A percentile compares a stretch with the other conserved stretches of the same genome.
phyloP scores from a whole-genome alignment of 2,329 filamentous ascomycete genomes.

The Dactylellina cionopaga region DNA sequence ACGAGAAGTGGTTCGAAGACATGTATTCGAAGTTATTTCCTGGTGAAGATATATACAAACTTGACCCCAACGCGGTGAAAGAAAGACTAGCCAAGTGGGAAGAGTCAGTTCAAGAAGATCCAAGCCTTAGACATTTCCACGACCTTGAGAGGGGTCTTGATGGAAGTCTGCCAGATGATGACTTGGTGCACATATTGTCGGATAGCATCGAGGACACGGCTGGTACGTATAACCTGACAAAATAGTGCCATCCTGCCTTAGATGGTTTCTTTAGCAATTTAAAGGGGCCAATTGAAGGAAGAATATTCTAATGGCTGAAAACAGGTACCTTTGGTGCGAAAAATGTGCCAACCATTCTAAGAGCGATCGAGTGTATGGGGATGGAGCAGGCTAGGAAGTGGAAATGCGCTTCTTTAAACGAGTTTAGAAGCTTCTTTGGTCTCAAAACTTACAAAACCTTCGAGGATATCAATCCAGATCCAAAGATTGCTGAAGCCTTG shows the following conservation, averaged over 20 bases:
- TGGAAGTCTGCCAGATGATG: conserved; percentile 78
- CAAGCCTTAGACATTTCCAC: conserved; percentile 74
- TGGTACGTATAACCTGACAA: conserved; percentile 58
- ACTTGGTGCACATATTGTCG: conserved; percentile 75
- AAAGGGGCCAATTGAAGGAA: conserved; percentile 48
- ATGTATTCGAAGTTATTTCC: conserved; percentile 72
- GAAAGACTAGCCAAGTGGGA: conserved; percentile 73
- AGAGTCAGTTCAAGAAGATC: conserved; percentile 71
- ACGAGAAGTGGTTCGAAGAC: conserved; percentile 78
- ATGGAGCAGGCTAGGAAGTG: conserved; percentile 80
- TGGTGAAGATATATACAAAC: conserved; percentile 19
- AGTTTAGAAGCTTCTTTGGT: conserved; percentile 84
- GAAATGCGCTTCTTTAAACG: conserved; percentile 81
- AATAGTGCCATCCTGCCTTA: too few relatives aligned
- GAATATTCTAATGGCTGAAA: background rate
- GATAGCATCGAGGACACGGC: conserved; percentile 80
- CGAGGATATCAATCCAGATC: conserved; percentile 84
- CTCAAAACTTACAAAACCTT: conserved; percentile 80
- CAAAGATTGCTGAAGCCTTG: conserved; percentile 73
- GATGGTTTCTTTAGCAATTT: conserved; percentile 55
- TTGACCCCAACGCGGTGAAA: conserved; percentile 71
- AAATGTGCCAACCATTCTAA: conserved; percentile 78
- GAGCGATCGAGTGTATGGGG: conserved; percentile 80
- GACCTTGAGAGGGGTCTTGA: conserved; percentile 69
- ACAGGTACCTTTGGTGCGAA: conserved; percentile 73